Evolutionary conservation across 2,329 filamentous ascomycete genomes (phyloP).

Genomic region (Capronia epimyces): DNA sequence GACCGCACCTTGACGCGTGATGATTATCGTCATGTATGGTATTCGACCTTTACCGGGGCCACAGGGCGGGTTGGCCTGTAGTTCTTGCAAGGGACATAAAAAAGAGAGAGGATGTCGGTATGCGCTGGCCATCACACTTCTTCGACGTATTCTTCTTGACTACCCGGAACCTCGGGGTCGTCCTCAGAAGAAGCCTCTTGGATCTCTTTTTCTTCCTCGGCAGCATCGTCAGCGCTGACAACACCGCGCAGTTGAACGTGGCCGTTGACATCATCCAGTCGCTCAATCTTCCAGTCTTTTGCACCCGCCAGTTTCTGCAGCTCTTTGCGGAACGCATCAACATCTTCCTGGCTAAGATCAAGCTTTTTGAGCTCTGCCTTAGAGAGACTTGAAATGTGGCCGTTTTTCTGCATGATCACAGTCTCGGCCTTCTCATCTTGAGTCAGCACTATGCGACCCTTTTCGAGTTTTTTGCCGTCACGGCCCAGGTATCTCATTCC

Average conservation of each 20-base stretch:
- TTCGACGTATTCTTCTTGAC: constrained; percentile 34
- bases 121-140: constrained; percentile 30
- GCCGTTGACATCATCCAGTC: constrained; percentile 61
- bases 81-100: no score
- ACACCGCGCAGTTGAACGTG: constrained; percentile 64
- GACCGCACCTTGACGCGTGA: no score
- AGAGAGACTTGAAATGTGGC: constrained; percentile 56
- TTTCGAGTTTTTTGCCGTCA: constrained; percentile 54
- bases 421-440: constrained; percentile 45
- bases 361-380: constrained; percentile 64
- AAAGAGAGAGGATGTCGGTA: no score
- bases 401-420: constrained; percentile 55
- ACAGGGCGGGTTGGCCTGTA: no score
- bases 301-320: constrained; percentile 64
- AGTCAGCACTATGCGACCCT: constrained; percentile 51
- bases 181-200: constrained; percentile 23
- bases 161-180: constrained; percentile 33
- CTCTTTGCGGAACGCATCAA: constrained; percentile 64
- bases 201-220: constrained; percentile 38
- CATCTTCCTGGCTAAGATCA: constrained; percentile 59
- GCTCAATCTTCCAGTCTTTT: constrained; percentile 72
- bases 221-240: constrained; percentile 55
- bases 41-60: not conserved
- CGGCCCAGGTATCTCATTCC: constrained; percentile 52
- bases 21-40: not conserved